phyloP scores from a whole-genome alignment of 176 grass and related monocot species.

The Oryza longistaminata region DNA sequence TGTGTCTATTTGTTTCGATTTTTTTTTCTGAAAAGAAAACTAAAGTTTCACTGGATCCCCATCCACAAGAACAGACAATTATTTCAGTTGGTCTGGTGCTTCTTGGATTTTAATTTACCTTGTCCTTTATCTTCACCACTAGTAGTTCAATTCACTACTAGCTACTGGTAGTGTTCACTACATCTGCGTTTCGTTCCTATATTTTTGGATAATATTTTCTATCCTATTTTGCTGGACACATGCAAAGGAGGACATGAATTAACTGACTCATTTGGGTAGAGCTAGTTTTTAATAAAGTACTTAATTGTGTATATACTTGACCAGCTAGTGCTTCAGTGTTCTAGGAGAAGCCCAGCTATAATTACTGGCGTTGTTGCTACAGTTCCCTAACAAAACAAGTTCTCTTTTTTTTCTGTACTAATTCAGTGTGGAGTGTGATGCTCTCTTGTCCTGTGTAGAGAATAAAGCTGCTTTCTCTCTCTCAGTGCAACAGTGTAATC shows the following conservation, averaged over 20 bases:
- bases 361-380: background rate
- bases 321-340: background rate
- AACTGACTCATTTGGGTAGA: background rate
- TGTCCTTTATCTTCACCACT: background rate
- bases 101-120: background rate
- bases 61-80: background rate
- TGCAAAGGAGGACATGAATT: background rate
- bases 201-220: background rate
- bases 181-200: background rate
- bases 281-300: background rate
- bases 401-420: background rate
- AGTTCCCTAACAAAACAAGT: conserved; percentile 10
- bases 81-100: background rate
- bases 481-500: conserved; percentile 19
- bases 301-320: too few relatives aligned
- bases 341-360: background rate
- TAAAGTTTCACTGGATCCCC: background rate
- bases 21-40: background rate
- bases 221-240: background rate
- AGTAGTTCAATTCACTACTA: background rate
- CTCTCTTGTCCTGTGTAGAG: background rate
- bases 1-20: background rate
- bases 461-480: conserved; percentile 23
- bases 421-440: conserved; percentile 4
- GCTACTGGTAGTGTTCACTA: background rate